Conservation (phyloP, 176 grass and related monocot genomes). For the Hsuehochloa calcarea region DNA sequence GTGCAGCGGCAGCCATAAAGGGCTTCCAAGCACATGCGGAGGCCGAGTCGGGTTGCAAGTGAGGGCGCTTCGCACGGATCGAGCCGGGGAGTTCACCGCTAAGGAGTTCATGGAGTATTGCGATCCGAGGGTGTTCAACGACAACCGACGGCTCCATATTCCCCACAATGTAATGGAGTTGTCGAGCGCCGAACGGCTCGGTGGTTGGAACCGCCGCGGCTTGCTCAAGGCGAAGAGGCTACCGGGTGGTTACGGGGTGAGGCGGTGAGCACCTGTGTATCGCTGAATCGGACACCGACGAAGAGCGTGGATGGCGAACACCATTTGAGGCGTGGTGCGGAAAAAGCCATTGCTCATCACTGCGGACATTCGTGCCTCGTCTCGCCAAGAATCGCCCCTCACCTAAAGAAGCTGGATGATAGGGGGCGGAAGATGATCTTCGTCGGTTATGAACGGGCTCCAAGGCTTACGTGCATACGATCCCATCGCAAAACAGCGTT, state of each 20-base stretch:
- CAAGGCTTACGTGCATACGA: no score
- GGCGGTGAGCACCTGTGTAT: not conserved
- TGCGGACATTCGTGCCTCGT: no score
- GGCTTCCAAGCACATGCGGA: not conserved
- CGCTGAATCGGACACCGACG: not conserved
- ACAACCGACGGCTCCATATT: not conserved
- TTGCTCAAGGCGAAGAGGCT: not conserved
- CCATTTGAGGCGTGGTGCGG: not conserved
- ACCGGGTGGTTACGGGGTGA: not conserved
- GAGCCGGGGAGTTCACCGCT: not conserved
- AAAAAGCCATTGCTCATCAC: not conserved
- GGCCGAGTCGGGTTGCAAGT: not conserved
- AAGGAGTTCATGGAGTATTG: not conserved
- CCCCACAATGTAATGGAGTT: not conserved
- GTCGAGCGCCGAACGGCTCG: not conserved
- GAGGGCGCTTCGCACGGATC: not conserved
- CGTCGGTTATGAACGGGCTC: no score
- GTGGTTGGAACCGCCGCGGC: not conserved
- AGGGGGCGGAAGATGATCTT: no score
- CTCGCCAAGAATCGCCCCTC: no score
- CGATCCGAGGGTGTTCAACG: rapidly evolving
- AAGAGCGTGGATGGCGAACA: not conserved
- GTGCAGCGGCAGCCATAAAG: not conserved
- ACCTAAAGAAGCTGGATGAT: no score
- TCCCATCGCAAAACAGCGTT: no score